Evolutionary conservation across 106 monocot species (phyloP).

Genomic region (Phalaenopsis aphrodite): DNA sequence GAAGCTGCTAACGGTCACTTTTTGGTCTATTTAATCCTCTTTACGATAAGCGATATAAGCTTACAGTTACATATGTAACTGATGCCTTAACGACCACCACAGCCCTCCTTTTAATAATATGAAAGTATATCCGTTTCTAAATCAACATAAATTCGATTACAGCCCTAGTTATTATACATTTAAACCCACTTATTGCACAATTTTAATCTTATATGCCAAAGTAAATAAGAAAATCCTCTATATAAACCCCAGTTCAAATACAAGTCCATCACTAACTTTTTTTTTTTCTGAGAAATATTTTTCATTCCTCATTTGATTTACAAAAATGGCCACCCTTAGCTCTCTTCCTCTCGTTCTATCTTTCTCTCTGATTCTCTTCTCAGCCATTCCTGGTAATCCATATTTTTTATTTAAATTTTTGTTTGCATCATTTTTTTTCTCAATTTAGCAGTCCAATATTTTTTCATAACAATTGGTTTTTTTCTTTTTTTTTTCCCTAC

Average conservation of each 20-base stretch:
- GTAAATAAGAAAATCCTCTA: not conserved
- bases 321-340: not conserved
- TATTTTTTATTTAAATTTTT: not conserved
- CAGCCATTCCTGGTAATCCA: not conserved
- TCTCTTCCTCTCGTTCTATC: not conserved
- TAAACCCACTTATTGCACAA: not conserved
- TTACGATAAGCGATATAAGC: too few species aligned
- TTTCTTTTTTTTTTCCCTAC: not conserved
- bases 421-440: not conserved
- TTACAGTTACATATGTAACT: too few species aligned
- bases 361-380: not conserved
- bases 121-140: not conserved
- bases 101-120: too few species aligned
- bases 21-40: too few species aligned
- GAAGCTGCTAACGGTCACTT: too few species aligned
- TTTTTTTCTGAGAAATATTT: too few species aligned
- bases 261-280: not conserved
- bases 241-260: not conserved
- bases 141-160: not conserved
- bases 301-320: not conserved
- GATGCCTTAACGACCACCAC: too few species aligned
- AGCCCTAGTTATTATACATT: not conserved
- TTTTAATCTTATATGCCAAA: not conserved
- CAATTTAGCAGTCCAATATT: not conserved
- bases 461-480: not conserved